Conservation (phyloP, 2,329 filamentous ascomycete genomes). For the Trichoderma simmonsii region DNA sequence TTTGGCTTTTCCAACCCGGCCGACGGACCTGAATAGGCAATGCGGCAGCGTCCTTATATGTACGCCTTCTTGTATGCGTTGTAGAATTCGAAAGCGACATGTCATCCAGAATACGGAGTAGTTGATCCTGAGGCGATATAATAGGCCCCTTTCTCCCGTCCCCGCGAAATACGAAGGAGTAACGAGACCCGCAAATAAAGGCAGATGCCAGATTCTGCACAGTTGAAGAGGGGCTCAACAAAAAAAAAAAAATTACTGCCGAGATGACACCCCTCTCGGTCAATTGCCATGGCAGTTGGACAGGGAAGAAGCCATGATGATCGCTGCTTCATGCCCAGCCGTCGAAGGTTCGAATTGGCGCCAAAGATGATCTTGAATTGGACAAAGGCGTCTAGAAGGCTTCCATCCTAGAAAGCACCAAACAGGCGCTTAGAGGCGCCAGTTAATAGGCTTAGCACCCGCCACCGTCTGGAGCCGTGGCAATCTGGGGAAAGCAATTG, state of each 20-base stretch:
- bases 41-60: neutral
- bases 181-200: neutral
- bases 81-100: neutral
- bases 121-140: neutral
- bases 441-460: neutral
- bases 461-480: neutral
- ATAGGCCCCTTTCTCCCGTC: neutral
- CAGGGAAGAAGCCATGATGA: neutral
- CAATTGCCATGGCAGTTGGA: neutral
- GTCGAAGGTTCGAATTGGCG: neutral
- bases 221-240: conserved; percentile 16
- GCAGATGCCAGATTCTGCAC: neutral
- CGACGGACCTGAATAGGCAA: neutral
- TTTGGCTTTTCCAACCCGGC: no score
- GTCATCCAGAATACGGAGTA: neutral
- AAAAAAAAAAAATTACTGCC: conserved; percentile 4
- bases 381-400: neutral
- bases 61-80: neutral
- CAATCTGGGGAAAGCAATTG: conserved; percentile 4
- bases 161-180: conserved; percentile 4
- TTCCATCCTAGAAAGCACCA: neutral
- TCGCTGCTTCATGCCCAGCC: neutral
- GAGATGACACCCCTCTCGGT: neutral
- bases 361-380: neutral
- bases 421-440: conserved; percentile 1